A percentile compares a stretch with the other conserved stretches of the same genome.
phyloP scores from a whole-genome alignment of 2,329 filamentous ascomycete genomes.

The Penicillium sp. region DNA sequence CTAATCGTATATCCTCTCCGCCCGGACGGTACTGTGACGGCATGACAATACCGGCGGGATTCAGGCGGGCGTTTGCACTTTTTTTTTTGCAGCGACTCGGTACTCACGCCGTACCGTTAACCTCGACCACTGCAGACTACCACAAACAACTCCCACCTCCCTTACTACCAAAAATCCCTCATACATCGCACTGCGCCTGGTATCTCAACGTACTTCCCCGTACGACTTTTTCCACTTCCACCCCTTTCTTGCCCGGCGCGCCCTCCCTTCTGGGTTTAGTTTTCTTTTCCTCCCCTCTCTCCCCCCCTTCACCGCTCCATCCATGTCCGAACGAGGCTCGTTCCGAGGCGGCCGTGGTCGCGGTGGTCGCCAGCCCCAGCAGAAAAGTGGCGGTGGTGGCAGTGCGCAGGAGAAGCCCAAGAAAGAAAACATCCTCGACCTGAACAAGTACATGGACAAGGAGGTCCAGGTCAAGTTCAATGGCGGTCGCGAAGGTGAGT shows the following conservation, averaged over 20 bases:
- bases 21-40: not conserved
- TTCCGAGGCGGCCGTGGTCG: conserved; percentile 23
- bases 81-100: too few species aligned
- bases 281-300: conserved; percentile 24
- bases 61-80: too few species aligned
- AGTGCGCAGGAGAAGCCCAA: conserved; percentile 71
- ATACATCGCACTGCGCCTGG: too few species aligned
- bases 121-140: too few species aligned
- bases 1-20: not conserved
- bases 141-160: not conserved
- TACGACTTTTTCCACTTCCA: conserved; percentile 2
- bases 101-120: too few species aligned
- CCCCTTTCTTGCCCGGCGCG: conserved; percentile 11
- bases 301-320: conserved; percentile 56
- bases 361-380: conserved; percentile 32
- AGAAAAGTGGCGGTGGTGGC: conserved; percentile 50
- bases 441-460: conserved; percentile 97
- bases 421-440: conserved; percentile 97
- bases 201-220: too few species aligned
- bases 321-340: conserved; percentile 41
- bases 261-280: conserved; percentile 8
- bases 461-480: conserved; percentile 94
- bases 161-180: conserved; percentile 23
- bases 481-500: conserved; percentile 57
- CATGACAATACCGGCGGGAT: not conserved